Base-by-base conservation (phyloP, 2,329 filamentous ascomycete species). In the Aspergillus neoniger region DNA sequence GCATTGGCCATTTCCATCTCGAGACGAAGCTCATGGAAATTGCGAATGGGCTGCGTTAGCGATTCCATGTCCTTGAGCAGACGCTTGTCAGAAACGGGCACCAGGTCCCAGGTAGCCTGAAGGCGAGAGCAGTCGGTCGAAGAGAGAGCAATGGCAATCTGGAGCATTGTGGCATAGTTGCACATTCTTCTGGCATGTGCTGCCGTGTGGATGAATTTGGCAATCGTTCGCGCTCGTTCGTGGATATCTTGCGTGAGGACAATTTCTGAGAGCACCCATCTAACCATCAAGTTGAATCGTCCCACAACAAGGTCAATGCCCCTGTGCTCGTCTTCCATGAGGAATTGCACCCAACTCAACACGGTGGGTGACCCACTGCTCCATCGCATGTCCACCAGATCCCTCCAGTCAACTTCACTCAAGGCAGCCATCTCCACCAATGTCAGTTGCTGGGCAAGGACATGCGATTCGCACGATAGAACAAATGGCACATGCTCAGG, bases 91-190 rank as follows among this genome's bases (percentile, higher is more conserved):
- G 78, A 78, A 1, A 74, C 67, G 5, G 85, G 80, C 19, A 89
- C 82, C 30, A 85, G 73, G 2, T 79, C 77, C 86, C 86, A 89
- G 0, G 86, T 88, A 51, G 77, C 79, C 44, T 80, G 78, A 8
- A 89, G 79, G 17, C 85, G 79, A 28, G 84, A 79, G 59, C 85
- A 81, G 60, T 88, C 85, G 21, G 82, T 81, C 0, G 84, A 87
- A 17, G 86, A 82, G 14, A 89, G 73, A 4, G 86, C 86, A 61
- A 88, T 85, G 1, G 84, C 83, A 58, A 89, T 82, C 67, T 89
- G 86, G 50, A 88, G 82, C 82, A 87, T 86, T 1, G 86, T 88
- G 14, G 86, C 86, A 69, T 87, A 89, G 70, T 89, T 89, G 65
- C 84, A 83, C 32, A 87, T 76, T 55, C 81, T 79, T 44, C 85